Base-by-base conservation (phyloP, 1,284 basidiomycete genomes). In the Volvariella volvacea region DNA sequence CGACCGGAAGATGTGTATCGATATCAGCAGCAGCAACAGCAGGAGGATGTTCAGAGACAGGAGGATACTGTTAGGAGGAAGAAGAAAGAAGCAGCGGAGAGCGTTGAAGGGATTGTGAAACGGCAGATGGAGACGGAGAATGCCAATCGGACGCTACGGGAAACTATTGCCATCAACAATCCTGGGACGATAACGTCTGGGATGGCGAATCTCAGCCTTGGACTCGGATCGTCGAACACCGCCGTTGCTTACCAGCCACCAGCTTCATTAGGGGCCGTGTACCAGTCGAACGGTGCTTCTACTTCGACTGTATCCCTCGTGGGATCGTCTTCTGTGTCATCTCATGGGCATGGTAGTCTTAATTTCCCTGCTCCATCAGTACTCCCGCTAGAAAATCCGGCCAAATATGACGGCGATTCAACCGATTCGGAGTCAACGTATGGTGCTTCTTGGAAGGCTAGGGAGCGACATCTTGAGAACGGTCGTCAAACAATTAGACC, bases 311-410 rank as follows among this genome's bases (percentile, higher is more conserved):
- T 31, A 10, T 43, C 31, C 19, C 19, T 43, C 15, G 31, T 17
- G 20, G 2, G 8, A 19, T 15, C 34, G 6, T 36, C 14, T 36
- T 36, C 34, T 15, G 34, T 8, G 19, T 16, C 19, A 8, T 20
- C 34, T 36, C 34, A 15, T 36, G 19, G 34, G 6, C 25, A 28
- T 28, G 25, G 25, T 28, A 28, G 25, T 12, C 6, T 28, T 12
- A 12, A 12, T 6, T 28, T 6, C 25, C 25, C 25, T 21, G 46
- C 48, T 2, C 60, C 60, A 1, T 50, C 48, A 7, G 47, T 59
- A n/a, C 61, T 70, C 50, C 71, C 71, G 0, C 53, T 72, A 1
- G 66, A 73, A 46, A 68, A 58, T 41, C 71, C 70, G 2, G 54
- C 60, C 1, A 55, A 56, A 39, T 70, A 66, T 46, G 70, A 74